Evolutionary conservation across 2,329 filamentous ascomycete species (phyloP), one percentile per base, ranked within the genome.

Genomic region (Pseudopithomyces maydicus): DNA sequence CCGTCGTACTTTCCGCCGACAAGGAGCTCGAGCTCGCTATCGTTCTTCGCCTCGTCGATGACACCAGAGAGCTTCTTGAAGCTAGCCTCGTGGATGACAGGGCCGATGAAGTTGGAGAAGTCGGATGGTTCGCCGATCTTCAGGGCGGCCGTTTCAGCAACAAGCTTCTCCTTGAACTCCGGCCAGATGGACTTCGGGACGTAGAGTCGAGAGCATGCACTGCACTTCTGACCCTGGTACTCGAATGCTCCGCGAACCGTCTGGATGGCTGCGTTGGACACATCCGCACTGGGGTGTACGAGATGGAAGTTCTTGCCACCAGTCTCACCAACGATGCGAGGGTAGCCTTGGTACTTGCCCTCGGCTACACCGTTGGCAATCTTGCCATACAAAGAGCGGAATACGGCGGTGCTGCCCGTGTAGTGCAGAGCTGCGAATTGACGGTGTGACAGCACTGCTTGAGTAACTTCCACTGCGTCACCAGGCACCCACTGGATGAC

Each of bases 401-500:
- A 97, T 29, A 98, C 91, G 48, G 88, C 87, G 0, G 94, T 97
- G 80, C 90, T 95, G 59, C 94, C 94, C 0, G 93, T 98, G 82
- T 93, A 98, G 81, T 97, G 92, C 20, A 98, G 86, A n/a, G 91
- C 90, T 8, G 93, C 89, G 68, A 98, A 95, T 57, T 96, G 83
- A 65, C 81, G 86, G 81, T 95, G 91, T 51, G 83, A 82, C 43
- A 97, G 84, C 10, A 91, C 90, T 35, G 85, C 84, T 74, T 88
- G 87, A 56, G 93, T 97, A 57, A 97, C 86, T 76, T 92, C 87
- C 55, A 89, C 90, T 3, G 94, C 90, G 71, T 96, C 88, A 55
- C 94, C 94, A 3, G 93, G 93, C 11, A 97, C 86, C 74, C 97
- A 97, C 78, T 97, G 94, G 63, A 98, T 92, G 51, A 97, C 94